Percentiles rank a stretch among this genome's conserved stretches.
phyloP scores from a whole-genome alignment of 371 early-diverging fungal genomes.

The Apophysomyces variabilis region DNA sequence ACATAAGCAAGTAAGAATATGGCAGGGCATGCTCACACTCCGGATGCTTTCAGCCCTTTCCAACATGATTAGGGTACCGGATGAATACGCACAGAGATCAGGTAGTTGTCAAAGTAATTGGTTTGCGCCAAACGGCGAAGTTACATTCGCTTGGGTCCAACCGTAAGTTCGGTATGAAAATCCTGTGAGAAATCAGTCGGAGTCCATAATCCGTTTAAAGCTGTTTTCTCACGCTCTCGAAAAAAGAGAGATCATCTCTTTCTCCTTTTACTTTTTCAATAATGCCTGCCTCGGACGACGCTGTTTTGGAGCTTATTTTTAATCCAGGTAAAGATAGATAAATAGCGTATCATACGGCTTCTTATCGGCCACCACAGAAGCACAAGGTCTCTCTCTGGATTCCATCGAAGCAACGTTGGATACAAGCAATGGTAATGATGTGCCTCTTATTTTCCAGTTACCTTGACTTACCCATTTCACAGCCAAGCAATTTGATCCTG shows the following conservation, averaged over 20 bases:
- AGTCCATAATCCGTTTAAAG: not conserved
- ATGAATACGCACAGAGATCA: too few species aligned
- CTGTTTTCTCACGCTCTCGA: conserved; percentile 3
- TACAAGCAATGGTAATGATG: conserved; percentile 31
- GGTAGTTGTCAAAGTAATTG: too few species aligned
- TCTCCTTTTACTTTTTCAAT: not conserved
- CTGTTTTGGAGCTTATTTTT: conserved; percentile 51
- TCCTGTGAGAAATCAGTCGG: not conserved
- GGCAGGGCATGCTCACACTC: too few species aligned
- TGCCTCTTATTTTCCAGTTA: not conserved
- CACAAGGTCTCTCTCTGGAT: conserved; percentile 44
- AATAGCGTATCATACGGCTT: not conserved
- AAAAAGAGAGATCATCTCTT: conserved; percentile 2
- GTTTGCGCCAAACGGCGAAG: too few species aligned
- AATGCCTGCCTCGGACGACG: conserved; percentile 37
- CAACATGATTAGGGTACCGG: too few species aligned
- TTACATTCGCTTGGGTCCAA: too few species aligned
- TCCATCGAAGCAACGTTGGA: conserved; percentile 33
- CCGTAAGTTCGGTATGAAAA: not conserved
- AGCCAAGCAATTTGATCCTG: conserved; percentile 37
- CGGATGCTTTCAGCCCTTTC: too few species aligned
- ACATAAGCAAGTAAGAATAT: too few species aligned
- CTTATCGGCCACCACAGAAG: conserved; percentile 19
- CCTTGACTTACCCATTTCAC: not conserved
- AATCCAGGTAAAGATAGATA: conserved; percentile 40